These are phyloP conservation scores for Leishmania aethiopica DNA, from an alignment of 208 protist genomes.

Conservation along the genomic window DNA sequence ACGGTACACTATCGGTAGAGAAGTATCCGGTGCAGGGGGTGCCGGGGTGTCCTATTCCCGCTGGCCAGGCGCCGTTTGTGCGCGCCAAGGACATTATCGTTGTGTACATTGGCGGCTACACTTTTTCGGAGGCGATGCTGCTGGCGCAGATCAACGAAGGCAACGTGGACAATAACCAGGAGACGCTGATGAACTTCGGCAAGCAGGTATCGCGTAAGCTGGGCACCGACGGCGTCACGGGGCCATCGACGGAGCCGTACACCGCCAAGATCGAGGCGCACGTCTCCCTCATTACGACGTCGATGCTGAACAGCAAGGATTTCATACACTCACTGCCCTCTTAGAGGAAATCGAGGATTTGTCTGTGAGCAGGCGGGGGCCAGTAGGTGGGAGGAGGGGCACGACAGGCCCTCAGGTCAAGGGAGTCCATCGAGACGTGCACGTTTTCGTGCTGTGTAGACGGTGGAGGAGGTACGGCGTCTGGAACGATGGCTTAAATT, in stretches of 20 bases:
- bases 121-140: constrained; percentile 81
- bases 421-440: neutral
- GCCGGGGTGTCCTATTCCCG: constrained; percentile 54
- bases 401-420: neutral
- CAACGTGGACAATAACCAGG: constrained; percentile 80
- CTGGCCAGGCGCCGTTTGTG: constrained; percentile 48
- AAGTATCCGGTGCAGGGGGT: constrained; percentile 74
- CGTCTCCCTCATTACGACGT: constrained; percentile 77
- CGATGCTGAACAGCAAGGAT: constrained; percentile 80
- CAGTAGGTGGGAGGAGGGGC: neutral
- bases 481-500: neutral
- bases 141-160: constrained; percentile 78
- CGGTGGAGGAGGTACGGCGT: neutral
- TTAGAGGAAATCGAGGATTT: neutral
- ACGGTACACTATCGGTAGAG: constrained; percentile 75
- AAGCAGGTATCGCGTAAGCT: constrained; percentile 66
- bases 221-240: constrained; percentile 24
- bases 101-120: constrained; percentile 81
- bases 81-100: constrained; percentile 87
- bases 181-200: constrained; percentile 78
- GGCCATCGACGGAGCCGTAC: constrained; percentile 51
- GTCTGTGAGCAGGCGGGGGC: neutral
- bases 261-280: constrained; percentile 85
- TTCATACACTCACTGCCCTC: constrained; percentile 68
- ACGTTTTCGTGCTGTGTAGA: neutral